Evolutionary conservation across 176 grass and related monocot genomes (phyloP).

Genomic region (Bromus sterilis): DNA sequence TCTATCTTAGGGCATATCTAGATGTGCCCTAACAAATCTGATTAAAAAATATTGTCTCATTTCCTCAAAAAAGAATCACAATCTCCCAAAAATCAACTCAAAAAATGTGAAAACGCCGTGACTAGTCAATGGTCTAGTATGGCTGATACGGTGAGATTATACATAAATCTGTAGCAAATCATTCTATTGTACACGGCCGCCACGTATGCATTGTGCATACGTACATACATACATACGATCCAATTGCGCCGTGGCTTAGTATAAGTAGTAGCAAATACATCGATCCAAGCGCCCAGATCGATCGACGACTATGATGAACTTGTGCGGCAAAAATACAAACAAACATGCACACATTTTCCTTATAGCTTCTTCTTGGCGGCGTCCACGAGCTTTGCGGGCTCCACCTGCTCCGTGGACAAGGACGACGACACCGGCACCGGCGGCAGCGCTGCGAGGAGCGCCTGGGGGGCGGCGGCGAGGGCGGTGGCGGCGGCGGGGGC

Average conservation of each 20-base stretch:
- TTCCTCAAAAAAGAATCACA: background rate
- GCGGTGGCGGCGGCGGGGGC: background rate
- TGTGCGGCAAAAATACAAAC: background rate
- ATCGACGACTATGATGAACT: background rate
- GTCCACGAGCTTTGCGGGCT: background rate
- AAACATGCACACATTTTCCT: background rate
- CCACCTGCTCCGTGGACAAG: background rate
- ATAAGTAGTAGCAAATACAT: background rate
- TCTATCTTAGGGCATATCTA: no score
- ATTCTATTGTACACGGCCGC: background rate
- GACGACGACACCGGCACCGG: background rate
- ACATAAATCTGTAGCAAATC: background rate
- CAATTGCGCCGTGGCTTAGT: background rate
- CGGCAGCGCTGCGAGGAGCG: background rate
- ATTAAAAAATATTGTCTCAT: background rate
- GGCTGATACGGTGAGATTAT: background rate
- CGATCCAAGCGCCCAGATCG: background rate
- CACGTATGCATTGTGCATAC: background rate
- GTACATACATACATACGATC: background rate
- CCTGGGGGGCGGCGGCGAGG: background rate
- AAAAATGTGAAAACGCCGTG: background rate
- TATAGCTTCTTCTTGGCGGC: slow-evolving; percentile 5
- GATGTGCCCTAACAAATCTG: no score
- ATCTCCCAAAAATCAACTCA: background rate
- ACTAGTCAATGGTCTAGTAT: background rate